phyloP scores from a whole-genome alignment of 2,329 filamentous ascomycete species.

The Nemania bipapillata region DNA sequence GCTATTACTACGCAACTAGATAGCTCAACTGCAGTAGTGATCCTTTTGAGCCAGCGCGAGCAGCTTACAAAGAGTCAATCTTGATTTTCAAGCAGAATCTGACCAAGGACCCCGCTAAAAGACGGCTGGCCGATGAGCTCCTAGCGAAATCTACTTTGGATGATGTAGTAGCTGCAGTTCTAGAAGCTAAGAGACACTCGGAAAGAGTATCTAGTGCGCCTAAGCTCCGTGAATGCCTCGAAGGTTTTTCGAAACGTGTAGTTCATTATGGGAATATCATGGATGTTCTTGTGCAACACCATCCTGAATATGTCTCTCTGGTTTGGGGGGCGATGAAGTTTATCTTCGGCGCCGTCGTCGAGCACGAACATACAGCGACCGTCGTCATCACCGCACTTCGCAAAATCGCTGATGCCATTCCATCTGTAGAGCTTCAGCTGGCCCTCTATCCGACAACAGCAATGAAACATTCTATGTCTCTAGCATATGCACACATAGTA shows the following conservation, averaged over 20 bases:
- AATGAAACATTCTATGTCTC: not conserved
- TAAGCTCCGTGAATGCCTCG: not conserved
- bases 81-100: conserved; percentile 13
- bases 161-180: conserved; percentile 16
- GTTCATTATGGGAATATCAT: conserved; percentile 1
- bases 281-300: conserved; percentile 27
- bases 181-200: conserved; percentile 8
- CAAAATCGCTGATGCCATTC: not conserved
- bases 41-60: conserved; percentile 17
- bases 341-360: conserved; percentile 13
- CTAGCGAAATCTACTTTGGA: conserved; percentile 3
- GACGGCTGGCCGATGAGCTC: not conserved
- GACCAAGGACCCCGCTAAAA: conserved; percentile 15
- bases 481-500: not conserved
- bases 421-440: not conserved
- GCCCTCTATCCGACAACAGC: not conserved
- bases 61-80: conserved; percentile 12
- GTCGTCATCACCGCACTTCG: not conserved
- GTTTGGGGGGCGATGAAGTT: conserved; percentile 31
- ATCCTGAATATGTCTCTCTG: conserved; percentile 11
- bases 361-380: not conserved
- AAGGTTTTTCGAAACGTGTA: not conserved
- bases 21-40: not conserved
- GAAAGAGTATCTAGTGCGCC: not conserved
- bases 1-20: not conserved